phyloP scores from a whole-genome alignment of 805 yeast species.

The Debaryomyces hansenii region DNA sequence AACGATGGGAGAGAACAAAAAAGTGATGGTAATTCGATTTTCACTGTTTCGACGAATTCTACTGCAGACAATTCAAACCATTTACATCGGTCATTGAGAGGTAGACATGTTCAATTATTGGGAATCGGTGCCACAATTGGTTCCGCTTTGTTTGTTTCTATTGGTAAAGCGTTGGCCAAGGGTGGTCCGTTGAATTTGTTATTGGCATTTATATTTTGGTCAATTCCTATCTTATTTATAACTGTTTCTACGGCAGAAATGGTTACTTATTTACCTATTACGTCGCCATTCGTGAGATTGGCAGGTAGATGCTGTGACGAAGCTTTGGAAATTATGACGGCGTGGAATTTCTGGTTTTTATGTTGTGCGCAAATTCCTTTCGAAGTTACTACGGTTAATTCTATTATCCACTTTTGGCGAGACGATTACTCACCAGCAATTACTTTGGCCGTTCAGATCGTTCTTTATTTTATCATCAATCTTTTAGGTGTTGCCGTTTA shows the following conservation, averaged over 20 bases:
- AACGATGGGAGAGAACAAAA: conserved; percentile 1
- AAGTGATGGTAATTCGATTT: conserved; percentile 13
- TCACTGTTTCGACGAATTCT: conserved; percentile 13
- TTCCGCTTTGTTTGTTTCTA: conserved; percentile 73
- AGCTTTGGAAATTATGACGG: conserved; percentile 71
- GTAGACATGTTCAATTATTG: conserved; percentile 75
- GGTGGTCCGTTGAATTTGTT: conserved; percentile 74
- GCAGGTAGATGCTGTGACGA: conserved; percentile 77
- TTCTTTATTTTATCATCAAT: conserved; percentile 62
- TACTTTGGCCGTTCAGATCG: conserved; percentile 64
- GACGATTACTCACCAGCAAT: conserved; percentile 73
- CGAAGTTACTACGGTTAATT: conserved; percentile 78
- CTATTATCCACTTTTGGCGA: conserved; percentile 80
- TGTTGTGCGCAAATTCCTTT: conserved; percentile 79
- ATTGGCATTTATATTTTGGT: conserved; percentile 68
- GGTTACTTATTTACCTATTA: conserved; percentile 72
- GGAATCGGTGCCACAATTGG: conserved; percentile 85
- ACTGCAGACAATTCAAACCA: conserved; percentile 11
- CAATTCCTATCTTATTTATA: conserved; percentile 63
- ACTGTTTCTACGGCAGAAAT: conserved; percentile 77
- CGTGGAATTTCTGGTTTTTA: conserved; percentile 78
- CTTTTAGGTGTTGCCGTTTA: conserved; percentile 71
- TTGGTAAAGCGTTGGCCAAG: conserved; percentile 59
- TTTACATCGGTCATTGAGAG: conserved; percentile 48
- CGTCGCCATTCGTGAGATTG: conserved; percentile 73